Conservation (phyloP, 805 yeast genomes). For the Hanseniaspora clermontiae region DNA sequence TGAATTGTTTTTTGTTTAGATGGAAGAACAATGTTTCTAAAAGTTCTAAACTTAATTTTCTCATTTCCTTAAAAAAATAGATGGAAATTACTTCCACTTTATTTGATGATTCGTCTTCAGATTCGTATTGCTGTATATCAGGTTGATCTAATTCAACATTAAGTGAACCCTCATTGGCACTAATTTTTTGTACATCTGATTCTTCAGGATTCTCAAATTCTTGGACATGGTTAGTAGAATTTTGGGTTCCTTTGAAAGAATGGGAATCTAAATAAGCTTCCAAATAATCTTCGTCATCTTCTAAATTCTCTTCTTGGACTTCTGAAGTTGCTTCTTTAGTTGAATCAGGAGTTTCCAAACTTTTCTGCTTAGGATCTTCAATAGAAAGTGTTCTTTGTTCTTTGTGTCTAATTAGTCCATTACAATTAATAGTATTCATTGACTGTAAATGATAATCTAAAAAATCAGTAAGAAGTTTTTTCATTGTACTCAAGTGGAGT, state of each 20-base stretch:
- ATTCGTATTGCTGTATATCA: no score
- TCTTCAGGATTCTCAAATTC: neutral
- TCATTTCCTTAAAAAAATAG: constrained; percentile 6
- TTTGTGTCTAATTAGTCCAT: neutral
- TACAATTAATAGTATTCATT: neutral
- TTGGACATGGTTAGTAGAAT: neutral
- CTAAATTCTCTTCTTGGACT: neutral
- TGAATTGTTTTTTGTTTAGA: neutral
- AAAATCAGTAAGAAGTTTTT: neutral
- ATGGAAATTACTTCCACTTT: constrained; percentile 7
- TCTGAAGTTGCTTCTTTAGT: neutral
- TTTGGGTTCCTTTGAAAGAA: neutral
- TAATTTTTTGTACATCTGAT: neutral
- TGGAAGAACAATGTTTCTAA: neutral
- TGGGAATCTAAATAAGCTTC: neutral
- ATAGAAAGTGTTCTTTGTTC: neutral
- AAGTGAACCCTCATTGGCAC: no score
- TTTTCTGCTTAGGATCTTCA: neutral
- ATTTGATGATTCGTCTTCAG: neutral
- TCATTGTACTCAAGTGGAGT: neutral
- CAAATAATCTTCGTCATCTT: neutral
- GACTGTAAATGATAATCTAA: neutral
- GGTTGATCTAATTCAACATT: no score
- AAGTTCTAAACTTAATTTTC: neutral
- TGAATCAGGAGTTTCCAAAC: neutral